These are phyloP conservation scores for Silene coronaria DNA, from an alignment of 179 eudicot genomes.

Conservation along the genomic window DNA sequence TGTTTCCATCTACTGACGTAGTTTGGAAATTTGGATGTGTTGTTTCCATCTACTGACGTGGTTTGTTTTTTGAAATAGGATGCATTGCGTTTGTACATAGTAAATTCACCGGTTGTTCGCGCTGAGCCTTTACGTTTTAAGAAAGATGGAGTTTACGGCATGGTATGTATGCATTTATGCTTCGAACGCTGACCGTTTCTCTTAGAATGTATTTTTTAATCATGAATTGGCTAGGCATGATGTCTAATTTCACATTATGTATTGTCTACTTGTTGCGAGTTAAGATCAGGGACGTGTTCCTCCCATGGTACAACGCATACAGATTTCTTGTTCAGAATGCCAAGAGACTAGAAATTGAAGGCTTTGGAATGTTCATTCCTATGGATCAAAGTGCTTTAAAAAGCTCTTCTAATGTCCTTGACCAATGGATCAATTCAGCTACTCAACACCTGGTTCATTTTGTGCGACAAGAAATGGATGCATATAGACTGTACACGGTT, in stretches of 20 bases:
- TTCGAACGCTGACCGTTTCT: background rate
- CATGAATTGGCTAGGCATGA: background rate
- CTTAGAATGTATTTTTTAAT: background rate
- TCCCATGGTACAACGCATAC: constrained; percentile 99
- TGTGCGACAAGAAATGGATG: constrained; percentile 96
- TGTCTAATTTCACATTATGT: background rate
- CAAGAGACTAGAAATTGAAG: constrained; percentile 89
- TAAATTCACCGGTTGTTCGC: constrained; percentile 96
- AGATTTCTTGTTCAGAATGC: constrained; percentile 95
- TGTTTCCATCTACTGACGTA: constrained; percentile 3
- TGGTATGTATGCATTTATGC: constrained; percentile 38
- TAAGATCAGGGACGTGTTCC: constrained; percentile 90
- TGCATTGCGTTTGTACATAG: constrained; percentile 82
- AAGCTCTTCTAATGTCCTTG: constrained; percentile 90
- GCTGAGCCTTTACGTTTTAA: constrained; percentile 93
- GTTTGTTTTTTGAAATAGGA: constrained; percentile 38
- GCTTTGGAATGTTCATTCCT: constrained; percentile 62
- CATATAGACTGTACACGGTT: constrained; percentile 83
- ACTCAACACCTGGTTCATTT: constrained; percentile 84
- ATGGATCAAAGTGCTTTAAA: constrained; percentile 49
- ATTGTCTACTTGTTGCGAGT: constrained; percentile 15
- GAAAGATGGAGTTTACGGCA: constrained; percentile 91
- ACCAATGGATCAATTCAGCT: constrained; percentile 98
- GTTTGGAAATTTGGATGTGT: background rate
- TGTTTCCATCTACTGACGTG: constrained; percentile 2